Evolutionary conservation across 768 basidiomycete genomes (phyloP).

Genomic region (Steccherinum ochraceum): DNA sequence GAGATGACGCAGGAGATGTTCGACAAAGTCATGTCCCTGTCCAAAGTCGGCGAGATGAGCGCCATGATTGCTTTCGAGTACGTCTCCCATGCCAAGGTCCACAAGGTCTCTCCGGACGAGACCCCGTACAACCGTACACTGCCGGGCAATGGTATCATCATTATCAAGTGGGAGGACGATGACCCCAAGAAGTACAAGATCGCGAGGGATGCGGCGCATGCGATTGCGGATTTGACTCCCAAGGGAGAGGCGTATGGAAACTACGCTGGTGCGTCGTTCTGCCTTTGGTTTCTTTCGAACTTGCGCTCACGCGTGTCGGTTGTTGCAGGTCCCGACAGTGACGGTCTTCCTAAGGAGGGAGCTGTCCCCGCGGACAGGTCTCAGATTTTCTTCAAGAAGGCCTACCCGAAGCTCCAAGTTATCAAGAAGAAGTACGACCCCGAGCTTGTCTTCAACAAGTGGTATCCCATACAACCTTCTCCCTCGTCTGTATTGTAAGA

Average conservation of each 20-base stretch:
- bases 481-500: too few relatives aligned
- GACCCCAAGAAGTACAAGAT: constrained; percentile 24
- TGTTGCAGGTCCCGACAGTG: constrained; percentile 13
- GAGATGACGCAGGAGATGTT: constrained; percentile 21
- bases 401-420: constrained; percentile 31
- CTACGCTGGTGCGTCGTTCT: constrained; percentile 28
- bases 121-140: constrained; percentile 37
- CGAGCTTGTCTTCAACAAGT: constrained; percentile 26
- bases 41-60: constrained; percentile 25
- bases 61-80: constrained; percentile 32
- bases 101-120: constrained; percentile 19
- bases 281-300: too few relatives aligned
- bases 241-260: constrained; percentile 37
- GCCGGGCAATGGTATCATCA: constrained; percentile 28
- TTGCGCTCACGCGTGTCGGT: neutral
- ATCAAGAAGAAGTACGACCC: constrained; percentile 32
- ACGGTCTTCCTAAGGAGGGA: constrained; percentile 9
- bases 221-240: constrained; percentile 19
- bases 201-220: constrained; percentile 19
- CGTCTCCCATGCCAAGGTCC: constrained; percentile 32
- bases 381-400: constrained; percentile 26
- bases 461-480: constrained; percentile 24
- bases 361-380: constrained; percentile 11
- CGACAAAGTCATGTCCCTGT: constrained; percentile 21
- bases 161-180: constrained; percentile 30